Percentiles rank a stretch among this genome's conserved stretches.
Evolutionary conservation across 2,329 filamentous ascomycete species (phyloP).

Genomic region (Trichoderma asperellum): DNA sequence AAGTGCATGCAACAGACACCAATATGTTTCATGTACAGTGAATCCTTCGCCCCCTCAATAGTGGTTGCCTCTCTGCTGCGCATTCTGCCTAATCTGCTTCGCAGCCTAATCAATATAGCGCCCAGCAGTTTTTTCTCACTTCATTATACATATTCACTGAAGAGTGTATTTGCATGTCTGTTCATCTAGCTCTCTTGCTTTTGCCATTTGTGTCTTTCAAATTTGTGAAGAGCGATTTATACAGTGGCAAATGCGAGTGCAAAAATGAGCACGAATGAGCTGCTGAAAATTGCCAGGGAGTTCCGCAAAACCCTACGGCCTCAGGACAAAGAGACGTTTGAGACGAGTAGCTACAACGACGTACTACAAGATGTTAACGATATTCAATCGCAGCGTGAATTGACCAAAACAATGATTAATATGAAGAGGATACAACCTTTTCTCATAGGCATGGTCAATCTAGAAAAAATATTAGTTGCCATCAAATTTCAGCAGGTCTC

Average conservation of each 20-base stretch:
- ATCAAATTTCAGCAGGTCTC: neutral
- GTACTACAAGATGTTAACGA: neutral
- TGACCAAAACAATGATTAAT: constrained; percentile 2
- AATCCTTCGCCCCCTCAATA: neutral
- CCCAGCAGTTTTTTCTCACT: neutral
- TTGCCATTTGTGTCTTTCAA: neutral
- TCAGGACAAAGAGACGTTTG: neutral
- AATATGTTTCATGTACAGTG: neutral
- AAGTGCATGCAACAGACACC: neutral
- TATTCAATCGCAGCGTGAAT: neutral
- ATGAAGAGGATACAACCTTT: constrained; percentile 2
- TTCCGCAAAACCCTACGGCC: neutral
- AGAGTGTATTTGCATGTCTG: neutral
- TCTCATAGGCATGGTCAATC: constrained; percentile 4
- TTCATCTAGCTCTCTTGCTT: neutral
- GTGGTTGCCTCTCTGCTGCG: constrained; percentile 5
- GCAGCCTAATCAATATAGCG: neutral
- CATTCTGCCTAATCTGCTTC: neutral
- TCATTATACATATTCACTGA: neutral
- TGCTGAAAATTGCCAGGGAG: neutral
- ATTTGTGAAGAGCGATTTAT: neutral
- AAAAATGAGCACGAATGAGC: neutral
- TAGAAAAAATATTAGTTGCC: neutral
- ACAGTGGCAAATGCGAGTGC: neutral
- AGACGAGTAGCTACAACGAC: neutral